Evolutionary conservation across 495 filamentous ascomycete genomes (phyloP).

Genomic region (Aspergillus saccharolyticus): DNA sequence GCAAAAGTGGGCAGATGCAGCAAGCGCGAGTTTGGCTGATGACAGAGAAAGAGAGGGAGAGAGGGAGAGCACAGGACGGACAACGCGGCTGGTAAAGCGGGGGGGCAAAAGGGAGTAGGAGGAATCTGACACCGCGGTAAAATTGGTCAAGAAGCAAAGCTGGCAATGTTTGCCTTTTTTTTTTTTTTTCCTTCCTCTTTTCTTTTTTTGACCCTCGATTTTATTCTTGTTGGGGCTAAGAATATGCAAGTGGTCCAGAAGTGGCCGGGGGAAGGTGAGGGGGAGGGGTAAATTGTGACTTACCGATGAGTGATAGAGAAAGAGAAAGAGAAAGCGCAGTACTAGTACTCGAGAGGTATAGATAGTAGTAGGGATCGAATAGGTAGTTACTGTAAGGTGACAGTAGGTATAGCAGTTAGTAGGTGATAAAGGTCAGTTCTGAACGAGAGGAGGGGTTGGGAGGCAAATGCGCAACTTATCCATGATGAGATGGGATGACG

Average conservation of each 20-base stretch:
- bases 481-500: background rate
- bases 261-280: background rate
- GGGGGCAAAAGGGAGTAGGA: background rate
- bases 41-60: background rate
- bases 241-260: background rate
- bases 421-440: background rate
- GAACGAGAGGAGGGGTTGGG: background rate
- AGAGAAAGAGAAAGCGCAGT: too few species aligned
- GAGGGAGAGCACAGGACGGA: background rate
- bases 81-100: background rate
- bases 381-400: too few species aligned
- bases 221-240: too few species aligned
- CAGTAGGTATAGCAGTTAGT: too few species aligned
- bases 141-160: background rate
- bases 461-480: background rate
- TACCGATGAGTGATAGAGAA: background rate
- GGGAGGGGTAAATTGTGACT: background rate
- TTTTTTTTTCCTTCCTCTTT: background rate
- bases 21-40: background rate
- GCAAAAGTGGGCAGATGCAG: background rate
- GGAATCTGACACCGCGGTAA: background rate
- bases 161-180: background rate
- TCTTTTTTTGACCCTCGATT: background rate
- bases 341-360: too few species aligned
- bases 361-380: too few species aligned